Percentiles rank a stretch among this genome's conserved stretches.
These are phyloP conservation scores for Petunia axillaris DNA, from an alignment of 257 asterid genomes.

Conservation along the genomic window DNA sequence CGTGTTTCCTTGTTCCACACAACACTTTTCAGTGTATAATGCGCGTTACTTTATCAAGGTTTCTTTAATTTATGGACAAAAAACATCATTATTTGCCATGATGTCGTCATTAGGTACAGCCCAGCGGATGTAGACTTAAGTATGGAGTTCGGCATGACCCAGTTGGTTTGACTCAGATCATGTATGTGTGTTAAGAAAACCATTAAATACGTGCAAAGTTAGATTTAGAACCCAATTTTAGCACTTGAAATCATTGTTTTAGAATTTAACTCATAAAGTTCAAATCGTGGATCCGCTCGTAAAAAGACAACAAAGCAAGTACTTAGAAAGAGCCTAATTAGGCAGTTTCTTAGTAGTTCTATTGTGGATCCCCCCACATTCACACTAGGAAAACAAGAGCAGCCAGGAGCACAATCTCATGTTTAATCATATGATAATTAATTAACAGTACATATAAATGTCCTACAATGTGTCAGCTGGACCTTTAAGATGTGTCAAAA, in stretches of 20 bases:
- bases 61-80: conserved; percentile 23
- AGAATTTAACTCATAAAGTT: no score
- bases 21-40: conserved; percentile 11
- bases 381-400: neutral
- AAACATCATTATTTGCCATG: conserved; percentile 23
- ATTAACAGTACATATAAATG: neutral
- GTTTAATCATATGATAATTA: neutral
- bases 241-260: no score
- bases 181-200: no score
- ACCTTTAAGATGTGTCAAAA: conserved; percentile 19
- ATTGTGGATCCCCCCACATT: conserved; percentile 24
- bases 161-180: no score
- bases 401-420: neutral
- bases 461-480: neutral
- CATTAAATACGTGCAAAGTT: no score
- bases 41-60: conserved; percentile 10
- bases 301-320: neutral
- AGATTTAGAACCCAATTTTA: no score
- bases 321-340: neutral
- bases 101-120: conserved; percentile 14
- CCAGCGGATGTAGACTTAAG: no score
- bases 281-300: no score
- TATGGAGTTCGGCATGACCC: no score
- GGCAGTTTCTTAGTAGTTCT: neutral
- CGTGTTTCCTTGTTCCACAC: conserved; percentile 24